Base-by-base conservation (phyloP, 2,329 filamentous ascomycete genomes). In the Diaporthe citriasiana region DNA sequence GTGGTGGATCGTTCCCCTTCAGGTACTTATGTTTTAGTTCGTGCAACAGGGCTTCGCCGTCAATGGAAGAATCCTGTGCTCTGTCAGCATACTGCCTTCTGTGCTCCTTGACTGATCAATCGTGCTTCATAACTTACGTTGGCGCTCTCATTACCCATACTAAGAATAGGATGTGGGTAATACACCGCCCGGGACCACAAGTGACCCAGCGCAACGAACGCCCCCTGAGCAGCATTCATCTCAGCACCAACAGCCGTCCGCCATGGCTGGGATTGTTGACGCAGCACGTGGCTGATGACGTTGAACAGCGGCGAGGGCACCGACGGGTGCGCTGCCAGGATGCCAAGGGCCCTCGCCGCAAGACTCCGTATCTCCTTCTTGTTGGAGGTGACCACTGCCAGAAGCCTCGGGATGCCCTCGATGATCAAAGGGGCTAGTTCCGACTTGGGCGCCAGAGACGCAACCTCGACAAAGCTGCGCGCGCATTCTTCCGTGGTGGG, bases 271-370 rank as follows among this genome's bases (percentile, higher is more conserved):
- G 92, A 93, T 6, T 80, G 80, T 57, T 83, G 78, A 0, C 88
- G 79, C 22, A 86, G 85, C 22, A 82, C 79, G 2, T 86, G 78
- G 73, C 86, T 87, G 45, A 69, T 38, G 22, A 69, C 47, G 6
- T 75, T 72, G 47, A 74, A 65, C 33, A 72, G n/a, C 19, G 71
- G 27, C 15, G 55, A 38, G 1, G 72, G 50, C 47, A 75, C 74
- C 9, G 78, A 79, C 5, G 87, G 86, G 80, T 96, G 93, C 0
- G 94, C 93, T 0, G 89, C 91, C 7, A 98, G 83, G 17, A 98
- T 93, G 0, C 95, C 95, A 78, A 95, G 90, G 0, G 91, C 89
- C 74, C 91, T 91, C 22, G 94, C 92, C 1, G 92, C 92, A 38
- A 92, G 85, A 50, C 87, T 85, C 47, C 95, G 89, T 8, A 93